phyloP scores from a whole-genome alignment of 1,284 basidiomycete species.

The Cutaneotrichosporon sp. region DNA sequence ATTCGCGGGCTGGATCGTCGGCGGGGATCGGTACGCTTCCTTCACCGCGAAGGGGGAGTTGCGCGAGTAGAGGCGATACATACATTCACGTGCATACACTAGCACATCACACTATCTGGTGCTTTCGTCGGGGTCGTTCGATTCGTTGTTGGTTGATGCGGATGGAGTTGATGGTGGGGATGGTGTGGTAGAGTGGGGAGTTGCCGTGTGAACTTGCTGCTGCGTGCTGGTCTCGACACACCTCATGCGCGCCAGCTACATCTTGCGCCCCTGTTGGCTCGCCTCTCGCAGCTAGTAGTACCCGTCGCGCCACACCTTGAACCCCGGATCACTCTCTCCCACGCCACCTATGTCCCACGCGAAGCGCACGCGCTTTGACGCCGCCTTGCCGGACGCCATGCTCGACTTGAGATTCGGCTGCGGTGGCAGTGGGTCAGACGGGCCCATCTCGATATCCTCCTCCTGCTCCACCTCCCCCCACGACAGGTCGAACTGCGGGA shows the following conservation, averaged over 20 bases:
- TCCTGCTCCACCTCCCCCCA: neutral
- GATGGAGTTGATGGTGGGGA: neutral
- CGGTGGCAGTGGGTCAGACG: conserved; percentile 10
- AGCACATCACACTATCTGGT: neutral
- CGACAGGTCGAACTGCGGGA: neutral
- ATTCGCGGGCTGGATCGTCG: conserved; percentile 66
- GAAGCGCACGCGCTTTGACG: conserved; percentile 24
- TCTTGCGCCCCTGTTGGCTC: no score
- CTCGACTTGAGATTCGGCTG: conserved; percentile 23
- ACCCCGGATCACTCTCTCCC: conserved; percentile 31
- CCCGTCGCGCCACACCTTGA: conserved; percentile 39
- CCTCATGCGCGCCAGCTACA: no score
- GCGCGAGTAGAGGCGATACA: neutral
- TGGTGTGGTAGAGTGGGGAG: neutral
- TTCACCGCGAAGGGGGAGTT: conserved; percentile 47
- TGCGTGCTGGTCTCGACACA: no score
- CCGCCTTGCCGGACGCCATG: conserved; percentile 33
- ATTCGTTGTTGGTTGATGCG: neutral
- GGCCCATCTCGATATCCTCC: neutral
- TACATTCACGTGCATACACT: conserved; percentile 6
- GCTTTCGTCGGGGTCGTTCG: no score
- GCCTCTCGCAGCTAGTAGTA: conserved; percentile 26
- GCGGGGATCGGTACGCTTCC: conserved; percentile 59
- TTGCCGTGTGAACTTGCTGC: no score
- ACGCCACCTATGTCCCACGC: conserved; percentile 11